Base-by-base conservation (phyloP, 116 monocot species). In the Cymodocea nodosa region DNA sequence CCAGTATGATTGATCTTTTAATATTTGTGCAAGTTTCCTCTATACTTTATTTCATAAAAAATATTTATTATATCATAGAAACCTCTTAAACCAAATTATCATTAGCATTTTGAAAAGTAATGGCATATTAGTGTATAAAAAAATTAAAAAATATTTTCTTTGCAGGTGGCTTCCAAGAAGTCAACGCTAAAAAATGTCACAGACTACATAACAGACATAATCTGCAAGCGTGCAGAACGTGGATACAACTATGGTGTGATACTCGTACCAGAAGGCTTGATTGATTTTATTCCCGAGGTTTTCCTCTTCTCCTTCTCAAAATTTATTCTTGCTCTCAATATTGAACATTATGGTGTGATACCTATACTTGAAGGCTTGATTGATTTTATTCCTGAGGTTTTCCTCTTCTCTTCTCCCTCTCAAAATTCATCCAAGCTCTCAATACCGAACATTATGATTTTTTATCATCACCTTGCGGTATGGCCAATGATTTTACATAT, bases 211-310 rank as follows among this genome's bases (percentile, higher is more conserved):
- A 95, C 95, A 50, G 85, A 95, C 53, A 73, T 90, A 20, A 81
- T 95, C 65, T 95, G 90, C 73, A 95, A 90, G 68, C 87, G 95
- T 74, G 83, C 90, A 48, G 79, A 77, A 62, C 77, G 71, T 75
- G 90, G 95, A 15, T 95, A 83, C 76, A 91, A 95, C 59, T 95
- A 95, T 78, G 95, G 95, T 59, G 95, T 95, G 16, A 95, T 95
- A 69, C 90, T 95, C 70, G 90, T 95, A 20, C 95, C 95, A 61
- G 95, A 95, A 82, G 95, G 95, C 53, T 80, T 95, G 59, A 95
- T 95, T 73, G 95, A 95, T 78, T 95, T 95, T 63, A 85, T 95
- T 36, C 95, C 95, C 2, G 95, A 95, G 95, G 95, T 92, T 36
- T 35, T 35, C 60, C 59, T 15, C 23, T 63, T 6, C 23, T 10